A percentile compares a stretch with the other conserved stretches of the same genome.
These are phyloP conservation scores for Penicillium polonicum DNA, from an alignment of 2,329 filamentous ascomycete genomes.

Conservation along the genomic window DNA sequence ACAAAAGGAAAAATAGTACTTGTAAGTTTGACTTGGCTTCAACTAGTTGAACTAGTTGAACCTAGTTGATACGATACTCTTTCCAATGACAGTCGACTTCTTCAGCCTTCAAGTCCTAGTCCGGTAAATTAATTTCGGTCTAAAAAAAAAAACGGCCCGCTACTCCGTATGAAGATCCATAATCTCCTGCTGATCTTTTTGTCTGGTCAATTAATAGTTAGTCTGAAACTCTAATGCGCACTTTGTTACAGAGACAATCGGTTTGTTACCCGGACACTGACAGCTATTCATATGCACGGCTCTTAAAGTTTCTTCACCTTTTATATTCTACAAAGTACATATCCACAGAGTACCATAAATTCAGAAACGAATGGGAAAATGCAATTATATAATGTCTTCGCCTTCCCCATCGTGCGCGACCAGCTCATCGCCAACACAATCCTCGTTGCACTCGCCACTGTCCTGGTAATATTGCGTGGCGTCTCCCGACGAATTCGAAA, in stretches of 20 bases:
- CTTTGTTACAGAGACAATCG: neutral
- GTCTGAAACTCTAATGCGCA: neutral
- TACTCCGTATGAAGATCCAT: neutral
- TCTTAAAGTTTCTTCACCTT: neutral
- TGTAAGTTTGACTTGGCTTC: neutral
- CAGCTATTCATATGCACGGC: neutral
- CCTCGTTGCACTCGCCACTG: conserved; percentile 27
- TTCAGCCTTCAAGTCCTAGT: neutral
- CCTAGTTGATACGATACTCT: neutral
- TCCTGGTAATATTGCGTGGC: conserved; percentile 24
- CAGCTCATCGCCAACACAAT: conserved; percentile 25
- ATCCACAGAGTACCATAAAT: too few relatives aligned
- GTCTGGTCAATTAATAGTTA: neutral
- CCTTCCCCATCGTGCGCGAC: conserved; percentile 16
- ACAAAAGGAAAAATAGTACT: neutral
- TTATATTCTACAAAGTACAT: neutral
- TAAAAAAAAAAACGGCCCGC: neutral
- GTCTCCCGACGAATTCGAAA: conserved; percentile 29
- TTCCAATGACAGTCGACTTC: conserved; percentile 2
- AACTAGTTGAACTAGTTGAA: neutral
- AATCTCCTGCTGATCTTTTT: neutral
- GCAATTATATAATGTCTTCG: conserved; percentile 17
- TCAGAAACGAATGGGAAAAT: neutral
- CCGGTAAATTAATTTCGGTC: neutral
- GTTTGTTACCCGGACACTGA: neutral